A percentile compares a stretch with the other conserved stretches of the same genome.
These are phyloP conservation scores for Ramichloridium luteum DNA, from an alignment of 2,329 filamentous ascomycete species.

Conservation along the genomic window DNA sequence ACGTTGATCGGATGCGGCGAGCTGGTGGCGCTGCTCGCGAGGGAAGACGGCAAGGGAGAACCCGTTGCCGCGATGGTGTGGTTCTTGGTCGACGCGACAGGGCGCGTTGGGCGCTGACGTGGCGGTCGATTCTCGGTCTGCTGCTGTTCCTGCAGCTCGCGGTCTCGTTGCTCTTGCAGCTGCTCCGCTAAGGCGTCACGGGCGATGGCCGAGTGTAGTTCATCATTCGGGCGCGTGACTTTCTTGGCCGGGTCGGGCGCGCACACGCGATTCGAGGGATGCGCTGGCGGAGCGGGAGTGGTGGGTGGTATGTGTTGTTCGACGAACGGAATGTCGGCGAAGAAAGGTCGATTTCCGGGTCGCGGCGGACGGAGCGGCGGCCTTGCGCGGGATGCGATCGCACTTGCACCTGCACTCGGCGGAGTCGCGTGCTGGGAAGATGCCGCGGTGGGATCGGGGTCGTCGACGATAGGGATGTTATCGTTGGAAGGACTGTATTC, in stretches of 20 bases:
- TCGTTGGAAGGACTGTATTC: too few species aligned
- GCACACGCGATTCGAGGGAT: slow-evolving; percentile 3
- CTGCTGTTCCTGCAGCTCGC: slow-evolving; percentile 10
- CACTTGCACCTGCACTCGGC: too few species aligned
- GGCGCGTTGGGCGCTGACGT: slow-evolving; percentile 10
- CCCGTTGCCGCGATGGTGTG: slow-evolving; percentile 5
- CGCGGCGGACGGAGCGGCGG: too few species aligned
- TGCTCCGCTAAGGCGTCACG: slow-evolving; percentile 13
- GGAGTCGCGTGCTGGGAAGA: too few species aligned
- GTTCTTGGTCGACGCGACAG: slow-evolving; percentile 8
- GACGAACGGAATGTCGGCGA: too few species aligned
- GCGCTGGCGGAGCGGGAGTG: neutral
- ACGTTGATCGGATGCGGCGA: slow-evolving; percentile 15
- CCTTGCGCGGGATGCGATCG: too few species aligned
- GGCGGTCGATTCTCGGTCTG: slow-evolving; percentile 6
- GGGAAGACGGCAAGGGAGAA: slow-evolving; percentile 19
- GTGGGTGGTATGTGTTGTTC: too few species aligned
- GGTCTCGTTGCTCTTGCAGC: too few species aligned
- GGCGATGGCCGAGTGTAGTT: slow-evolving; percentile 13
- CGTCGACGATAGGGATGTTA: too few species aligned
- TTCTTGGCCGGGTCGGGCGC: slow-evolving; percentile 15
- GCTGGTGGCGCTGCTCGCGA: slow-evolving; percentile 5
- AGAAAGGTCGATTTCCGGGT: too few species aligned
- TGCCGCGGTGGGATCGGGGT: too few species aligned
- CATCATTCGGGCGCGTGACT: slow-evolving; percentile 13